Evolutionary conservation across 768 basidiomycete species (phyloP).

Genomic region (Mrakia gelida): DNA sequence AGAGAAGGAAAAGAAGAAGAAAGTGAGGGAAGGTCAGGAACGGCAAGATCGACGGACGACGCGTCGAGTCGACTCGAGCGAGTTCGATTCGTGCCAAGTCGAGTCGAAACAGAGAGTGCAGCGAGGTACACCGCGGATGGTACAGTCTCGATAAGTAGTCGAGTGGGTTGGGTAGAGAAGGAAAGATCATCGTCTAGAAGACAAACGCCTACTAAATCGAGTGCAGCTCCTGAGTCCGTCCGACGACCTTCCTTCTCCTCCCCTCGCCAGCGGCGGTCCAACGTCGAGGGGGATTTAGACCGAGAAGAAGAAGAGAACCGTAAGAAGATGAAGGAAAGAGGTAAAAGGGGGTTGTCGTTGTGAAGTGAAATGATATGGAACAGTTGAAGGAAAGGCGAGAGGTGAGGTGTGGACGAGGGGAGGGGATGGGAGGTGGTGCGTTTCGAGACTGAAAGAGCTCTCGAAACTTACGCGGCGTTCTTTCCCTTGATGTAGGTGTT

Average conservation of each 20-base stretch:
- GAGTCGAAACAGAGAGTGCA: no score
- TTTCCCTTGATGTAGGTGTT: slow-evolving; percentile 22
- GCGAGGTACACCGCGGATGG: no score
- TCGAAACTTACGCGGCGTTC: slow-evolving; percentile 21
- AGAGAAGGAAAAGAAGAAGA: neutral
- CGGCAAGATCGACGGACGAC: neutral
- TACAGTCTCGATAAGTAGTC: no score
- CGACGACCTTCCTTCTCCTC: neutral
- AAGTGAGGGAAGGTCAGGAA: neutral
- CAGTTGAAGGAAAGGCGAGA: neutral
- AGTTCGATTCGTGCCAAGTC: no score
- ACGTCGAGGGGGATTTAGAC: neutral
- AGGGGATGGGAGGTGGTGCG: neutral
- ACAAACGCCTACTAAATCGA: no score
- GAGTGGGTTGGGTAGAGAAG: no score
- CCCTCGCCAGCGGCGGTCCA: neutral
- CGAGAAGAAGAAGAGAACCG: neutral
- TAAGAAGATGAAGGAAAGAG: neutral
- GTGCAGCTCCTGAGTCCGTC: no score
- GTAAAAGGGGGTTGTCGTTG: neutral
- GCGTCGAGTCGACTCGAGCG: neutral
- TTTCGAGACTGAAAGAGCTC: neutral
- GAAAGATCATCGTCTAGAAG: no score
- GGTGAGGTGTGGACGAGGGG: neutral
- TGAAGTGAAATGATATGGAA: neutral